phyloP scores from a whole-genome alignment of 2,329 filamentous ascomycete species.

The Exophiala xenobiotica region DNA sequence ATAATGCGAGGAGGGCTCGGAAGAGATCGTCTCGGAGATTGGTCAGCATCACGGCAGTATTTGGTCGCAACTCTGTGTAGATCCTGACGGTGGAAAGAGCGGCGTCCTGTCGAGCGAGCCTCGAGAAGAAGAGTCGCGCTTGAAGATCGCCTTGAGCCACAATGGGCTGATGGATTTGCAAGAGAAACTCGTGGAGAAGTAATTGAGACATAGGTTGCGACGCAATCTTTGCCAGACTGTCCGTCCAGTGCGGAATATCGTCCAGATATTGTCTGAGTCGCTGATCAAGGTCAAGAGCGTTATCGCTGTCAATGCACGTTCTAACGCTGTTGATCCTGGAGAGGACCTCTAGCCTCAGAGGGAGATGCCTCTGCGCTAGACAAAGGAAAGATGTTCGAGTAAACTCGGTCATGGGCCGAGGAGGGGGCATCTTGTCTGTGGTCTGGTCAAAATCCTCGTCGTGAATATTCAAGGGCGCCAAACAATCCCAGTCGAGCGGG shows the following conservation, averaged over 20 bases:
- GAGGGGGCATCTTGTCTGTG: conserved; percentile 22
- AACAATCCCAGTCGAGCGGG: conserved; percentile 48
- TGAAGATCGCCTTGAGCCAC: conserved; percentile 28
- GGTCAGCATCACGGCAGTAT: conserved; percentile 9
- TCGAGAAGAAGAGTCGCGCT: conserved; percentile 31
- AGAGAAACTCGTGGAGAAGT: conserved; percentile 34
- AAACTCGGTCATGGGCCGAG: conserved; percentile 28
- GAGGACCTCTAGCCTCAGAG: conserved; percentile 33
- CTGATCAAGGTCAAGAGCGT: conserved; percentile 33
- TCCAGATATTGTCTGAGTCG: conserved; percentile 30
- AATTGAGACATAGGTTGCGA: conserved; percentile 30
- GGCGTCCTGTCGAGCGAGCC: conserved; percentile 29
- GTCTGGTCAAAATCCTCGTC: conserved; percentile 31
- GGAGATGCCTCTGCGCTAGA: conserved; percentile 30
- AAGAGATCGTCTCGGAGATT: conserved; percentile 21
- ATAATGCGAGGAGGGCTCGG: conserved; percentile 19
- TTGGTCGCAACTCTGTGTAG: conserved; percentile 17
- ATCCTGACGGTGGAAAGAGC: conserved; percentile 23
- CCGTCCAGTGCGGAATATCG: conserved; percentile 30
- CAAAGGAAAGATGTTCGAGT: conserved; percentile 34
- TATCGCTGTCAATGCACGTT: conserved; percentile 29
- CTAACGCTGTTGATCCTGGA: conserved; percentile 34
- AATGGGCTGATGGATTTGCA: conserved; percentile 35
- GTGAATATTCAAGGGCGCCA: conserved; percentile 41
- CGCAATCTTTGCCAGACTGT: conserved; percentile 15